These are phyloP conservation scores for Tilletia setariae DNA, from an alignment of 1,284 basidiomycete genomes.

Conservation along the genomic window DNA sequence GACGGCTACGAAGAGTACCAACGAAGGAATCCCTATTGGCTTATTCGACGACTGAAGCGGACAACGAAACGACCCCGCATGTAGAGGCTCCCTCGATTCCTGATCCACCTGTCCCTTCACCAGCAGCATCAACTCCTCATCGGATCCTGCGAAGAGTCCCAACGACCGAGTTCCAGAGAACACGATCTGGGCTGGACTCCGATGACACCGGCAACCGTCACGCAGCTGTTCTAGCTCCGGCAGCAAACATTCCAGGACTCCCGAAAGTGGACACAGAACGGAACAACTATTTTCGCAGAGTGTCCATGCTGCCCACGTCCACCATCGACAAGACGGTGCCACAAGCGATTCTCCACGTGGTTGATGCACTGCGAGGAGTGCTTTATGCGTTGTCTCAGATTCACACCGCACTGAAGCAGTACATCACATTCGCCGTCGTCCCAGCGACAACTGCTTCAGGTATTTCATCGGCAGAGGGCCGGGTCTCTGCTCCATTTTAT, in stretches of 20 bases:
- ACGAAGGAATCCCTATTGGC: no score
- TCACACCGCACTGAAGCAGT: slow-evolving; percentile 83
- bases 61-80: no score
- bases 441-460: neutral
- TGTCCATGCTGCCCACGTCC: slow-evolving; percentile 69
- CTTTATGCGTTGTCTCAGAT: slow-evolving; percentile 90
- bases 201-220: neutral
- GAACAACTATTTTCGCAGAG: slow-evolving; percentile 81
- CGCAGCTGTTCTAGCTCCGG: slow-evolving; percentile 21
- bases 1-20: no score
- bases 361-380: slow-evolving; percentile 85
- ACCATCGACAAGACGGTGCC: slow-evolving; percentile 71
- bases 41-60: no score
- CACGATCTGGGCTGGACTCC: slow-evolving; percentile 26
- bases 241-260: neutral
- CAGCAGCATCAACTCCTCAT: neutral
- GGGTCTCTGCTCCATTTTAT: slow-evolving; percentile 58
- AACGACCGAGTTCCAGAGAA: neutral
- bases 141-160: neutral
- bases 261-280: slow-evolving; percentile 62
- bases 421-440: slow-evolving; percentile 72
- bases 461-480: slow-evolving; percentile 62
- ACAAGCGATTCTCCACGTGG: slow-evolving; percentile 67
- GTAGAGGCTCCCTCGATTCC: no score
- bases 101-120: no score